Base-by-base conservation (phyloP, 371 early-diverging fungal species). In the Lichtheimia corymbifera region DNA sequence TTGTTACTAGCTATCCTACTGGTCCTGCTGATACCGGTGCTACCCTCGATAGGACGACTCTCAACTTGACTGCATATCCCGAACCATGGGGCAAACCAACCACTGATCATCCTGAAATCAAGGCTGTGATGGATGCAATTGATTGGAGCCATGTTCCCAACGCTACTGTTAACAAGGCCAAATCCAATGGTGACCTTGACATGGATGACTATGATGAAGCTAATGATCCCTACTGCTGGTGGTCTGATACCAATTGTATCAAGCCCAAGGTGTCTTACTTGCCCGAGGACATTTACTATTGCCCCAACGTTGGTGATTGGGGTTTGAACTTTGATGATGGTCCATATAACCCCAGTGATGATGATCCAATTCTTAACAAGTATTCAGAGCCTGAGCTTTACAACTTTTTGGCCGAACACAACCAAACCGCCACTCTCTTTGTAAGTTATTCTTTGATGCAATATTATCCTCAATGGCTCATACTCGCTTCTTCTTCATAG, bases 271-370 rank as follows among this genome's bases (percentile, higher is more conserved):
- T 61, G 1, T 18, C 47, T 28, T 80, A 77, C 27, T 54, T 80
- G 24, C 80, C 80, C 9, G 41, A 70, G 3, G 80, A 80, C 61
- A 67, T 80, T 30, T 73, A 68, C n/a, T 59, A 67, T 52, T 80
- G 80, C 50, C 80, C 80, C 17, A 63, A 61, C 24, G 70, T 64
- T 24, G 80, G 77, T 22, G 80, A 80, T 63, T 80, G 81, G 81
- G 81, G 81, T 62, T 61, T 77, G 49, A 76, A 70, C 45, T 80
- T 72, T 43, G 81, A 80, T 55, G 81, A 80, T 55, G 81, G 81
- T 17, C 81, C 81, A 14, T 73, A 56, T 44, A 80, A 80, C 44
- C 69, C 68, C 24, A 55, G 51, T 17, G 65, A 50, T 27, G 30
- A 45, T 28, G 68, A 72, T 35, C 11, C 6, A 35, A 57, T 62